Evolutionary conservation across 192 early-diverging fungal species (phyloP).

Genomic region (Gaertneriomyces sp.): DNA sequence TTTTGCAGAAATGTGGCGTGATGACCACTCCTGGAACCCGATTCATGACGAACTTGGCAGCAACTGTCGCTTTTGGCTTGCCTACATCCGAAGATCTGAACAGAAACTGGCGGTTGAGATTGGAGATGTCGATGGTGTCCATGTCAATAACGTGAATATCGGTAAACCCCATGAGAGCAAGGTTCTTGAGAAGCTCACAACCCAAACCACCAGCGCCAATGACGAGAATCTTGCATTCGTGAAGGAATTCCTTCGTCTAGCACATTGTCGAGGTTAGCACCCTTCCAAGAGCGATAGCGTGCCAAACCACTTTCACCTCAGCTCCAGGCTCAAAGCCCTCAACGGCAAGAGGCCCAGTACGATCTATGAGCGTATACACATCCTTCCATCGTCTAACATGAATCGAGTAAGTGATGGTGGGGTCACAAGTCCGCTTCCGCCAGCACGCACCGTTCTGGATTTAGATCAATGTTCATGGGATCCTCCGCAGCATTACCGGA

Average conservation of each 20-base stretch:
- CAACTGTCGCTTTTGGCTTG: constrained; percentile 82
- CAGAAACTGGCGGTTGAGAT: constrained; percentile 97
- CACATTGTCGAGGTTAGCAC: constrained; percentile 2
- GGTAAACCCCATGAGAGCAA: constrained; percentile 84
- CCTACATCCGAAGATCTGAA: constrained; percentile 81
- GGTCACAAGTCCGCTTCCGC: too few relatives aligned
- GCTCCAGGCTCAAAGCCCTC: constrained; percentile 49
- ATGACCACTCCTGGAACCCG: constrained; percentile 80
- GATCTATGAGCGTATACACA: constrained; percentile 47
- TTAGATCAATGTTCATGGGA: too few relatives aligned
- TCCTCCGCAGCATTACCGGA: too few relatives aligned
- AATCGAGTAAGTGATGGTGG: too few relatives aligned
- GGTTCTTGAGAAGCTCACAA: constrained; percentile 95
- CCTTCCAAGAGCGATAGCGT: not conserved
- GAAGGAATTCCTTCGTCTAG: constrained; percentile 44
- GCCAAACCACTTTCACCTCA: constrained; percentile 23
- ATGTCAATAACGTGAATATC: constrained; percentile 91
- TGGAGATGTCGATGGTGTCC: constrained; percentile 97
- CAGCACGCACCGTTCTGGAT: too few relatives aligned
- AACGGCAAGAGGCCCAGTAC: constrained; percentile 46
- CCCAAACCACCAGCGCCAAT: constrained; percentile 86
- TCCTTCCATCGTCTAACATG: constrained; percentile 40
- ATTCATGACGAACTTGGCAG: constrained; percentile 71
- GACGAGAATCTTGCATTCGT: constrained; percentile 47
- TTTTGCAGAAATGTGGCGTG: constrained; percentile 74